Evolutionary conservation across 495 filamentous ascomycete species (phyloP).

Genomic region (Saxispiralis lemnorum): DNA sequence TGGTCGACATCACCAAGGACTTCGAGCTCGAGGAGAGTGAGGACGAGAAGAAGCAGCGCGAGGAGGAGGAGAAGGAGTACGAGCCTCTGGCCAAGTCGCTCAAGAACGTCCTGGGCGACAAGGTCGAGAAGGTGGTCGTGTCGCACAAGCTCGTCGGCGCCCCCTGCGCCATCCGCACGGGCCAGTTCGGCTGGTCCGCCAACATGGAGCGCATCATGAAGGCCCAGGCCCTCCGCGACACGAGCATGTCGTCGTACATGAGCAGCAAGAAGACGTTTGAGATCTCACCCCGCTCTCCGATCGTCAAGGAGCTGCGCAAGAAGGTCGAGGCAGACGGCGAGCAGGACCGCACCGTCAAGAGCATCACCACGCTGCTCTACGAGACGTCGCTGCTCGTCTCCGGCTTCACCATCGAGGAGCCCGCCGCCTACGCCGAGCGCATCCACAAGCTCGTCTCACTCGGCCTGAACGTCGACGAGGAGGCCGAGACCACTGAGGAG

Average conservation of each 20-base stretch:
- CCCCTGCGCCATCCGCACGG: conserved; percentile 96
- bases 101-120: conserved; percentile 98
- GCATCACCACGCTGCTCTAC: conserved; percentile 90
- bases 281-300: conserved; percentile 94
- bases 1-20: conserved; percentile 99
- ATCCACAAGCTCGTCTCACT: conserved; percentile 97
- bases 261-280: conserved; percentile 99
- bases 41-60: conserved; percentile 94
- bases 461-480: conserved; percentile 85
- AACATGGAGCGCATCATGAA: conserved; percentile 99
- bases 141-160: conserved; percentile 91
- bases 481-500: conserved; percentile 40
- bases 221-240: conserved; percentile 98
- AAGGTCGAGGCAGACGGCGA: conserved; percentile 96
- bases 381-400: conserved; percentile 97
- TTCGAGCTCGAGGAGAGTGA: conserved; percentile 99
- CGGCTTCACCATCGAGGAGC: conserved; percentile 98
- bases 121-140: conserved; percentile 99
- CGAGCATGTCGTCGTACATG: conserved; percentile 99
- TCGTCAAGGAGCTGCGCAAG: conserved; percentile 93
- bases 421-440: conserved; percentile 88
- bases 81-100: conserved; percentile 83
- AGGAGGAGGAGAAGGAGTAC: conserved; percentile 94
- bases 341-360: conserved; percentile 96
- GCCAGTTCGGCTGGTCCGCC: conserved; percentile 98